phyloP scores from a whole-genome alignment of 2,329 filamentous ascomycete species.

The Geosmithia flava region DNA sequence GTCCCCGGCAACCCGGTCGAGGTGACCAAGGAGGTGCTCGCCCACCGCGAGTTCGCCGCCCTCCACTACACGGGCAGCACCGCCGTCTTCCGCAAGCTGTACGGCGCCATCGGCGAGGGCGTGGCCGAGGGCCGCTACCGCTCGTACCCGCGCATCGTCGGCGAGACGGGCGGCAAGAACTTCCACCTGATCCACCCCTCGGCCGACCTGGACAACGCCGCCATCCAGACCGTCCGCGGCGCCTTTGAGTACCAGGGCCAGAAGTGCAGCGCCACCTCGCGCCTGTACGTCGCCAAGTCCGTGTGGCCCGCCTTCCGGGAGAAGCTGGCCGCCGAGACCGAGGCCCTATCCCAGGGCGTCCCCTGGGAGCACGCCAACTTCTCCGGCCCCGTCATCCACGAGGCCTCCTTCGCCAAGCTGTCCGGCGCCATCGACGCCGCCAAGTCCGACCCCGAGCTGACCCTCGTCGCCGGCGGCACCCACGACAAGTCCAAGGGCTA shows the following conservation, averaged over 20 bases:
- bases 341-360: conserved; percentile 57
- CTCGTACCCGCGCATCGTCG: conserved; percentile 79
- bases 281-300: conserved; percentile 66
- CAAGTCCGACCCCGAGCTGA: conserved; percentile 61
- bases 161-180: conserved; percentile 89
- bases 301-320: conserved; percentile 61
- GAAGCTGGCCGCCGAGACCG: conserved; percentile 53
- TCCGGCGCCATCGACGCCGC: conserved; percentile 64
- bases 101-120: conserved; percentile 72
- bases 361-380: conserved; percentile 64
- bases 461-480: conserved; percentile 62
- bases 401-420: conserved; percentile 70
- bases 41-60: conserved; percentile 72
- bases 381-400: conserved; percentile 79
- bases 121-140: conserved; percentile 72
- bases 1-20: conserved; percentile 78
- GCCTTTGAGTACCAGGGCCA: conserved; percentile 88
- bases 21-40: conserved; percentile 66
- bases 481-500: conserved; percentile 71
- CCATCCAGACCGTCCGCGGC: conserved; percentile 69
- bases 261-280: conserved; percentile 79
- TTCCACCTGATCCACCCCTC: conserved; percentile 73
- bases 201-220: conserved; percentile 69
- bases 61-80: conserved; percentile 94
- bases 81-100: conserved; percentile 77